Evolutionary conservation across 23 red algal genomes (phyloP), one percentile per base, ranked within the genome.

Genomic region (Agarophyton chilense): DNA sequence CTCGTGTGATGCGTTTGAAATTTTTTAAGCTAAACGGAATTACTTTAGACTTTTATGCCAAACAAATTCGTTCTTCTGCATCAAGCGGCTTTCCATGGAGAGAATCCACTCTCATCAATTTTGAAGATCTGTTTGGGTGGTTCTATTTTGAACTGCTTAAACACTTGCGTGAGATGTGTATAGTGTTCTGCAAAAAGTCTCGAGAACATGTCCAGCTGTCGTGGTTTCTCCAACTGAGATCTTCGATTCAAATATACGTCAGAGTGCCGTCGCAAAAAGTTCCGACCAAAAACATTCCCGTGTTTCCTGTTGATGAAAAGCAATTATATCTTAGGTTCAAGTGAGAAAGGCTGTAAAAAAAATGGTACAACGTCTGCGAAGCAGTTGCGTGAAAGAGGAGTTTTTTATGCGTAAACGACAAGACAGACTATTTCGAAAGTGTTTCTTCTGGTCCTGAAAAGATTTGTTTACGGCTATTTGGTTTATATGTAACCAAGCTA

Each of bases 51-150:
- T 55, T 63, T 82, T 2, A 10, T 3, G 9, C 61, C 78, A 32
- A 60, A 39, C 10, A 63, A 2, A 32, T 4, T 26, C 41, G 58
- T 82, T 10, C 50, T 16, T 6, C 78, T 2, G 10, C 50, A 51
- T 82, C 78, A 35, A 31, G 54, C 28, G 2, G 52, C 49, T 34
- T 17, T 82, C 4, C 41, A 18, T 4, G 78, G 58, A 32, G 78
- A 82, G 35, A 82, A 78, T 26, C 78, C 78, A n/a, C 52, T 62
- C 35, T 61, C 78, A 44, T 82, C 78, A 38, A 82, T 41, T 29
- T 62, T 82, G 31, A 82, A 82, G 35, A 58, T 11, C 31, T 82
- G 49, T 29, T 58, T 24, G 1, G 52, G 26, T 26, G 50, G 33
- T 29, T n/a, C 10, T 5, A 61, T 63, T 36, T 62, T 12, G 28